These are phyloP conservation scores for Phytopythium cucurbitacearum DNA, from an alignment of 352 stramenopile species.

Conservation along the genomic window DNA sequence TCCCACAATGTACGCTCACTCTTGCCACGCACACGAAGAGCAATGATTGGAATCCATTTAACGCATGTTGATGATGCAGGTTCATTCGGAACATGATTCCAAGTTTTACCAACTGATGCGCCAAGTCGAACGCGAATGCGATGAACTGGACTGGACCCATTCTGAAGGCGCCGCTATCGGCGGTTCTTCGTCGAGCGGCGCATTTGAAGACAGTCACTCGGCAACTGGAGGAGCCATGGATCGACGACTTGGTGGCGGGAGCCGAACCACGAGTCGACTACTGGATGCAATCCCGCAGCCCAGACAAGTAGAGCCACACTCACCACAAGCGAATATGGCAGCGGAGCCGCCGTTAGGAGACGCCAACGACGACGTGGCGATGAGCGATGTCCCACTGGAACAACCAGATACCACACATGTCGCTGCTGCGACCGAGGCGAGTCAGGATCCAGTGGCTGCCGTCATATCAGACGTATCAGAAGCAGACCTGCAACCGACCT, in stretches of 20 bases:
- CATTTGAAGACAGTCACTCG: constrained; percentile 6
- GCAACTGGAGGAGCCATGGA: constrained; percentile 5
- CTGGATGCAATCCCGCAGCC: constrained; percentile 1
- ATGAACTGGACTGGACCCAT: constrained; percentile 69
- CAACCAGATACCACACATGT: no score
- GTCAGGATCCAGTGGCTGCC: background rate
- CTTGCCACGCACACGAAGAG: background rate
- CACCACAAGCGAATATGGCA: no score
- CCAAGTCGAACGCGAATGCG: constrained; percentile 66
- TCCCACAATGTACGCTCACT: constrained; percentile 84
- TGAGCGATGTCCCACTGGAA: no score
- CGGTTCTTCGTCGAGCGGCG: constrained; percentile 12
- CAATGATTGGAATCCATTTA: background rate
- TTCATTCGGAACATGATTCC: constrained; percentile 71
- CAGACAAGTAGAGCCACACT: no score
- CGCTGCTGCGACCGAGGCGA: no score
- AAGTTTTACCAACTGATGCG: constrained; percentile 85
- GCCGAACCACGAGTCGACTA: constrained; percentile 24
- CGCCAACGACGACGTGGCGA: no score
- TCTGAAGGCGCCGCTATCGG: constrained; percentile 32
- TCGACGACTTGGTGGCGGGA: constrained; percentile 35
- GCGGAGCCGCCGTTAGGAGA: no score
- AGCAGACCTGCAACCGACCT: background rate
- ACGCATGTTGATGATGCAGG: constrained; percentile 17
- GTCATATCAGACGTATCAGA: background rate